Conservation (phyloP, 1,284 basidiomycete species). For the Megacollybia platyphylla region DNA sequence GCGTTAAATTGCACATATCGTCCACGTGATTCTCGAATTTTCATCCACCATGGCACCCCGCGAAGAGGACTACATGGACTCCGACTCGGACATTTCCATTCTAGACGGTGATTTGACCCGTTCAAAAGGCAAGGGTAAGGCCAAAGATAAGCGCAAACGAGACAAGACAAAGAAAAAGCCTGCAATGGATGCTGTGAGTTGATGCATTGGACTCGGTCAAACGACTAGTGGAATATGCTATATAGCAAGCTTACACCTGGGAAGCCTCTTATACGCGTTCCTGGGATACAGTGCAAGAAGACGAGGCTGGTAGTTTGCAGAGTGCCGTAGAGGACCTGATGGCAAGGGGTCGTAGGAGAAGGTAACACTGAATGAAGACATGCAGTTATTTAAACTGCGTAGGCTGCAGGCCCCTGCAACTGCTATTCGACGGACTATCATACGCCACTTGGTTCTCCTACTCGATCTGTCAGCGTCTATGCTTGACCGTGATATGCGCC, state of each 20-base stretch:
- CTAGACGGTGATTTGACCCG: slow-evolving; percentile 19
- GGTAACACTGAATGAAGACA: slow-evolving; percentile 31
- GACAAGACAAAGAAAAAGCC: slow-evolving; percentile 20
- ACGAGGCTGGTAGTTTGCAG: slow-evolving; percentile 86
- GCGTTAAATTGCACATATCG: too few species aligned
- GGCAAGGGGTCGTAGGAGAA: slow-evolving; percentile 72
- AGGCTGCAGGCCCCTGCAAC: slow-evolving; percentile 71
- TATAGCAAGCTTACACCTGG: slow-evolving; percentile 81
- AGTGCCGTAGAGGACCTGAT: slow-evolving; percentile 83
- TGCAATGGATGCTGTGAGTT: not conserved
- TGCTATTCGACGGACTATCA: slow-evolving; percentile 90
- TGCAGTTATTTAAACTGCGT: not conserved
- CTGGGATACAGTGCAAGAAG: slow-evolving; percentile 96
- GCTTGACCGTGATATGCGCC: slow-evolving; percentile 92
- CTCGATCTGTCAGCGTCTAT: slow-evolving; percentile 88
- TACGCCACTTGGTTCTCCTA: slow-evolving; percentile 86
- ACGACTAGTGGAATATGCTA: slow-evolving; percentile 24
- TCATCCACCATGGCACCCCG: too few species aligned
- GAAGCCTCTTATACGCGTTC: slow-evolving; percentile 89
- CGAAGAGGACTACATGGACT: slow-evolving; percentile 14
- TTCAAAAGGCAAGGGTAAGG: slow-evolving; percentile 31
- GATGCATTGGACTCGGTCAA: slow-evolving; percentile 20
- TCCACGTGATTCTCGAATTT: too few species aligned
- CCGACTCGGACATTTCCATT: slow-evolving; percentile 24
- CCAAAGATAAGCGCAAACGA: slow-evolving; percentile 23